Base-by-base conservation (phyloP, 768 basidiomycete genomes). In the Gymnopilus junonius region DNA sequence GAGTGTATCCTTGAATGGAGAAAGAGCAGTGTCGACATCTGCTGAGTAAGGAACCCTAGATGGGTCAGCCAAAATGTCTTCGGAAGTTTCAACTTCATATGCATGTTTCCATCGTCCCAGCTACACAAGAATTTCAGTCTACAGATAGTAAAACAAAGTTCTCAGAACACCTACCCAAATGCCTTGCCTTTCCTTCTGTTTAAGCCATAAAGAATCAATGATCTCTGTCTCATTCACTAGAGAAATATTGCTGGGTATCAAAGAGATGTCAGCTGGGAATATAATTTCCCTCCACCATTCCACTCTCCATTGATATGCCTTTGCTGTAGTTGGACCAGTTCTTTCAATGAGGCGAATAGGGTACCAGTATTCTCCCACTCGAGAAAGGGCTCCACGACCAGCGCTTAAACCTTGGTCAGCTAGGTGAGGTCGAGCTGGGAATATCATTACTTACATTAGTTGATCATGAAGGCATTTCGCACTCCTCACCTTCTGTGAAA, bases 301-400 rank as follows among this genome's bases (percentile, higher is more conserved):
- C 7, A 59, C 58, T 12, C 17, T 27, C 58, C 58, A 59, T 10
- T 46, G 11, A 45, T 15, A 8, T 20, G 21, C 40, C 39, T 20
- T 37, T 11, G 12, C 4, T 29, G 17, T 27, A 15, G 10, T 39
- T n/a, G n/a, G n/a, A n/a, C 12, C 37, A 17, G 17, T 15, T 12
- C 17, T 39, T 17, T 39, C 14, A 14, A 39, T 39, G 12, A 75
- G 31, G 1, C 63, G 69, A 0, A 70, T 69, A 3, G 70, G 74
- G 58, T 75, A 73, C 70, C 68, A 71, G 32, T 64, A 73, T 0
- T 65, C 57, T 0, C 71, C 69, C 55, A 56, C 23, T 1, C 59
- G 34, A 0, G 60, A 68, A 5, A 73, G 53, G 8, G 64, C 70
- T 12, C 73, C 70, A 20, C 68, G 54, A 10, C 73, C 71, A 1